A percentile compares a stretch with the other conserved stretches of the same genome.
Conservation (phyloP, 345 rosid genomes). For the Citrus sinensis region DNA sequence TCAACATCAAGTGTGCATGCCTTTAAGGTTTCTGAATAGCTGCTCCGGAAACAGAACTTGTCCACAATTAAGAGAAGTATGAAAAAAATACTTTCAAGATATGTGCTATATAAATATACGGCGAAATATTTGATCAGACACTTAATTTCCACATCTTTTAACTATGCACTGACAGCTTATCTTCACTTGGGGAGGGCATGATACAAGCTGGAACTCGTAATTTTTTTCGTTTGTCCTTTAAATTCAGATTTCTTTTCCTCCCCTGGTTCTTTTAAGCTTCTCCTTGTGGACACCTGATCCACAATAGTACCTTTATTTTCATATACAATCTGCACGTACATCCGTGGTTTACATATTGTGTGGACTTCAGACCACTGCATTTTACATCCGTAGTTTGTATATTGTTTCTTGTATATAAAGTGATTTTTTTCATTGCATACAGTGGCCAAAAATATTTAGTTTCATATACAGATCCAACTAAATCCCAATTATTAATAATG, state of each 20-base stretch:
- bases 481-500: too few relatives aligned
- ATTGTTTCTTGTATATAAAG: too few relatives aligned
- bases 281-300: not conserved
- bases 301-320: not conserved
- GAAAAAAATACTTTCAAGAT: not conserved
- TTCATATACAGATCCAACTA: too few relatives aligned
- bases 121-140: not conserved
- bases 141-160: not conserved
- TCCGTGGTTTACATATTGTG: too few relatives aligned
- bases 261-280: not conserved
- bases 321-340: not conserved
- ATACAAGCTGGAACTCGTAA: not conserved
- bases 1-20: slow-evolving; percentile 83
- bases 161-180: not conserved
- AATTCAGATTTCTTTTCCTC: not conserved
- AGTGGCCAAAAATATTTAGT: too few relatives aligned
- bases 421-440: too few relatives aligned
- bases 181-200: not conserved
- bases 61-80: not conserved
- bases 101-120: not conserved
- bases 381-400: too few relatives aligned
- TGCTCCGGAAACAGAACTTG: slow-evolving; percentile 22
- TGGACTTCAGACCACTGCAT: too few relatives aligned
- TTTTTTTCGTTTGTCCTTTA: not conserved
- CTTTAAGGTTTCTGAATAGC: slow-evolving; percentile 58